Base-by-base conservation (phyloP, 371 early-diverging fungal genomes). In the Mucor indicus region DNA sequence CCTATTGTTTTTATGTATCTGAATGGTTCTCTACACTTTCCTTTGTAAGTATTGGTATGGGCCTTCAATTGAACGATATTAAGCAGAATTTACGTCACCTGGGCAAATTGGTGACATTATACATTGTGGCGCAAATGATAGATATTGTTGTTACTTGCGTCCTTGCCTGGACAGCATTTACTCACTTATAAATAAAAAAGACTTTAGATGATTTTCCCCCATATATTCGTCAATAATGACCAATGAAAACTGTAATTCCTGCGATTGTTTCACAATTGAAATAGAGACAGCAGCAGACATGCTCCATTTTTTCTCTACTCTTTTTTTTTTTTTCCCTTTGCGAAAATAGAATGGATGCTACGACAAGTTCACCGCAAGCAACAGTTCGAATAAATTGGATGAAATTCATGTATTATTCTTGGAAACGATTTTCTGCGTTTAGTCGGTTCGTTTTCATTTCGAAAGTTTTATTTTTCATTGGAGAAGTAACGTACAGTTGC, bases 21-120 rank as follows among this genome's bases (percentile, higher is more conserved):
- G 83, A 82, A 48, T 82, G 78, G 79, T 82, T 74, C 37, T 80
- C 80, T 5, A 82, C 83, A 2, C 60, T 82, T 45, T 79, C 79
- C 4, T 82, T 82, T 60, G 83, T 82, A 13, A 77, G 75, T 38
- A 82, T 82, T 35, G 83, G 83, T 0, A 41, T 82, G 42, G 80
- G 80, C 0, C 53, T 82, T 7, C 74, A 80, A 37, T 61, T 82
- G 31, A 75, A 67, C 20, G 80, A 79, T 31, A 54, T 82, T 48
- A 67, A 75, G 35, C 60, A 75, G 17, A 77, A 82, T 35, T 64
- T 79, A 8, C 62, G 70, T 13, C 49, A 67, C 49, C 48, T 82
- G 21, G 75, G 80, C 21, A 77, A 72, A 35, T 47, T 82, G 12
- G 69, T 76, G 12, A 65, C 79, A 1, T 48, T 82, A 17, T 82